phyloP scores from a whole-genome alignment of 1,284 basidiomycete species.

The Porodaedalea pini region DNA sequence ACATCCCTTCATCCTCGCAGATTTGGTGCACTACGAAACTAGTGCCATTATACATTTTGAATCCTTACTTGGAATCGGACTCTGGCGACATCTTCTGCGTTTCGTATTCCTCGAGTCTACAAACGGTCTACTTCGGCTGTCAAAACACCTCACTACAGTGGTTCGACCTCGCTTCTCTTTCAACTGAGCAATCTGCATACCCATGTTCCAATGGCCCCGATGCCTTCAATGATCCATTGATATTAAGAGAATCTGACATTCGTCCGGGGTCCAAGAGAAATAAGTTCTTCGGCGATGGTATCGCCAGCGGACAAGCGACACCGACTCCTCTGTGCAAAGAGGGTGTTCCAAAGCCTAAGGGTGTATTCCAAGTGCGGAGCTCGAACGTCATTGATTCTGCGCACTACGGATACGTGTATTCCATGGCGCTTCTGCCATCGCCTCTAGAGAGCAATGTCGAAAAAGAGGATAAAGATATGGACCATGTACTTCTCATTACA shows the following conservation, averaged over 20 bases:
- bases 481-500: slow-evolving; percentile 59
- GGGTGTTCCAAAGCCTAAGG: slow-evolving; percentile 32
- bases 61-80: slow-evolving; percentile 79
- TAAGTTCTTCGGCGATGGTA: slow-evolving; percentile 64
- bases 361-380: slow-evolving; percentile 53
- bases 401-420: slow-evolving; percentile 94
- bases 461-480: slow-evolving; percentile 33
- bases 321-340: slow-evolving; percentile 13
- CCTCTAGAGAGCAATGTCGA: slow-evolving; percentile 37
- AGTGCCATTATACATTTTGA: slow-evolving; percentile 70
- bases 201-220: slow-evolving; percentile 2
- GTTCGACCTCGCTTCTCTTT: slow-evolving; percentile 56
- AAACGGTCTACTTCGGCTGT: slow-evolving; percentile 83
- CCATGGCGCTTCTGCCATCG: slow-evolving; percentile 62
- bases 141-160: slow-evolving; percentile 90
- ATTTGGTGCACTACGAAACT: slow-evolving; percentile 83
- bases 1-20: slow-evolving; percentile 36
- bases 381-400: slow-evolving; percentile 80
- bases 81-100: slow-evolving; percentile 92
- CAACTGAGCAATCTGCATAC: slow-evolving; percentile 3
- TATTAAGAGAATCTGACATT: slow-evolving; percentile 4
- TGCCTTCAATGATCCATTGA: neutral
- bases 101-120: slow-evolving; percentile 68
- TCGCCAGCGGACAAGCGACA: slow-evolving; percentile 24
- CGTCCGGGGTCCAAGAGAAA: slow-evolving; percentile 49